These are phyloP conservation scores for Climacium dendroides DNA, from an alignment of 225 moss, liverwort and hornwort genomes.

Conservation along the genomic window DNA sequence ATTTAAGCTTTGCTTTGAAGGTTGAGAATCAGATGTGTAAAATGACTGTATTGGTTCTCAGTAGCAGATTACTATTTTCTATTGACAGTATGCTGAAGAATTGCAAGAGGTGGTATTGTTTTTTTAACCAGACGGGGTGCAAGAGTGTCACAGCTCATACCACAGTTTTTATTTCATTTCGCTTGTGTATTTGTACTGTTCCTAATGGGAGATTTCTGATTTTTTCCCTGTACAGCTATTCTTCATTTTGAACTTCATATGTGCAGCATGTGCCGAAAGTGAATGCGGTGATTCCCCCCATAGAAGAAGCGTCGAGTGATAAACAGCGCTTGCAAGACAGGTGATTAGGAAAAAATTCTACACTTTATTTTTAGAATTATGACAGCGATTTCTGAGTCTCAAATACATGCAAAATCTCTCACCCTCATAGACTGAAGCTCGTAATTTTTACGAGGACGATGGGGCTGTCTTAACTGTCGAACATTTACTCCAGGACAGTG, in stretches of 20 bases:
- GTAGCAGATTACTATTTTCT: not conserved
- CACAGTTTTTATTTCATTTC: not conserved
- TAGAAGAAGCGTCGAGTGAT: conserved; percentile 64
- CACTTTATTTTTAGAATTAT: not conserved
- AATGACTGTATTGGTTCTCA: not conserved
- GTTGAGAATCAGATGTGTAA: not conserved
- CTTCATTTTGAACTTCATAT: conserved; percentile 2
- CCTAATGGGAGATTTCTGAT: not conserved
- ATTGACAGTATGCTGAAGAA: not conserved
- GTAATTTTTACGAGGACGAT: not conserved
- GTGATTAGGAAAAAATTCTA: not conserved
- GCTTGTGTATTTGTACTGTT: not conserved
- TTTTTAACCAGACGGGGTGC: not conserved
- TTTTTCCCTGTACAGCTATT: not conserved
- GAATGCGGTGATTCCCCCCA: conserved; percentile 54
- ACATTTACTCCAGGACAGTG: not conserved
- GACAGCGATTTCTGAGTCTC: not conserved
- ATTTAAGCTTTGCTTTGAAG: not conserved
- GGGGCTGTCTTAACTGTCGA: not conserved
- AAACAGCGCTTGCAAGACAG: conserved; percentile 75
- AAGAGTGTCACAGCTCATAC: not conserved
- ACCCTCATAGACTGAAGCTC: not conserved
- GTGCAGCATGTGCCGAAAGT: conserved; percentile 83
- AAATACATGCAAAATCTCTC: not conserved
- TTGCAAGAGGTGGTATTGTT: not conserved